Percentiles rank a stretch among this genome's conserved stretches.
phyloP scores from a whole-genome alignment of 768 basidiomycete genomes.

The Kwoniella botswanensis region DNA sequence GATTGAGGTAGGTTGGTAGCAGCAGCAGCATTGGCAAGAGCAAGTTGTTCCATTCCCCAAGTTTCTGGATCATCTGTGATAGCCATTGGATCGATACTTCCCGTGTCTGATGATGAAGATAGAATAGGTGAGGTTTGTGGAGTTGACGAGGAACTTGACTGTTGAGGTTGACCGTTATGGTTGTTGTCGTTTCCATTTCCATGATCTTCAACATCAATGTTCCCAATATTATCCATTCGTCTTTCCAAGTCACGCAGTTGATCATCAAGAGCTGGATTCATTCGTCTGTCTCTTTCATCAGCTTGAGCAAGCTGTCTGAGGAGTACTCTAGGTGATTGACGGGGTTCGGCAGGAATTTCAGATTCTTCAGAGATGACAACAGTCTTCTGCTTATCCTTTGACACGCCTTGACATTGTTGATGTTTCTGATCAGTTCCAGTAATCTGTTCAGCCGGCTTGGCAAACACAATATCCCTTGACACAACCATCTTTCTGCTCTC shows the following conservation, averaged over 20 bases:
- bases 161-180: not conserved
- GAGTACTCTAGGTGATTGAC: not conserved
- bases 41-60: not conserved
- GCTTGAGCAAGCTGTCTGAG: conserved; percentile 1
- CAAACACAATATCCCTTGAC: conserved; percentile 7
- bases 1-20: not conserved
- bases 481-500: conserved; percentile 8
- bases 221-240: not conserved
- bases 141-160: not conserved
- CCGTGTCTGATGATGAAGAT: too few species aligned
- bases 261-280: not conserved
- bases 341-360: not conserved
- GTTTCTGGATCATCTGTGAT: conserved; percentile 13
- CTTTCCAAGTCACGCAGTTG: not conserved
- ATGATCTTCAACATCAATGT: not conserved
- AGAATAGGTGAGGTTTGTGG: not conserved
- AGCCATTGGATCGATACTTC: not conserved
- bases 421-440: not conserved
- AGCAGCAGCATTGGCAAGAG: not conserved
- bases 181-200: not conserved
- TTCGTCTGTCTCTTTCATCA: conserved; percentile 5
- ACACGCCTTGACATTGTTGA: not conserved
- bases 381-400: not conserved
- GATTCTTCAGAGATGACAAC: not conserved
- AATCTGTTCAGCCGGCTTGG: not conserved